Evolutionary conservation across 192 early-diverging fungal genomes (phyloP).

Genomic region (Mortierella antarctica): DNA sequence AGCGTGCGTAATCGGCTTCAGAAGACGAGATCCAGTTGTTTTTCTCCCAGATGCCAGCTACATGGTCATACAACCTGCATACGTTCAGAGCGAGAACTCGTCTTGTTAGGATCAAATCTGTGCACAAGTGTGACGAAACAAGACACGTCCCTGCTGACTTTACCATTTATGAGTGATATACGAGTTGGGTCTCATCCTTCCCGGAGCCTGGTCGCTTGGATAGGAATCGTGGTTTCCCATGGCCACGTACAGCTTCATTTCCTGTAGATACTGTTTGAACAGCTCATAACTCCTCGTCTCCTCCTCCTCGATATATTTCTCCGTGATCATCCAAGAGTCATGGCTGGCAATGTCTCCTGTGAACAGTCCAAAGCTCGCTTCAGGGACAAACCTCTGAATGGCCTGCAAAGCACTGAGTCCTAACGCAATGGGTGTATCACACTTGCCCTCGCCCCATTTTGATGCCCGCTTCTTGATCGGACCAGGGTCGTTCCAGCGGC

Average conservation of each 20-base stretch:
- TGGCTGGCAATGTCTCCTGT: slow-evolving; percentile 69
- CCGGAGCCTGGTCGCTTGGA: slow-evolving; percentile 45
- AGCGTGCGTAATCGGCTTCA: slow-evolving; percentile 41
- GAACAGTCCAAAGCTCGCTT: slow-evolving; percentile 61
- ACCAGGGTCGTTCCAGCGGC: slow-evolving; percentile 43
- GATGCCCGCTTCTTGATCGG: slow-evolving; percentile 46
- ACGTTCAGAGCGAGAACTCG: background rate
- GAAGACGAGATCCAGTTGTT: slow-evolving; percentile 55
- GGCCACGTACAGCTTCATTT: slow-evolving; percentile 58
- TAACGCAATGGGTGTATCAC: slow-evolving; percentile 62
- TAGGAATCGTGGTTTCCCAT: slow-evolving; percentile 66
- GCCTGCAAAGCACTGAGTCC: slow-evolving; percentile 56
- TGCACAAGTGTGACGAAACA: background rate
- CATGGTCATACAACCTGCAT: slow-evolving; percentile 57
- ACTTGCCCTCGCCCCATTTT: slow-evolving; percentile 60
- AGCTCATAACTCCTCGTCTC: slow-evolving; percentile 49
- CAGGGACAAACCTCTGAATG: slow-evolving; percentile 48
- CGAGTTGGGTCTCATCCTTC: background rate
- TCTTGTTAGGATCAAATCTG: background rate
- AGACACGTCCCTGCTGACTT: background rate
- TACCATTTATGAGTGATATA: slow-evolving; percentile 50
- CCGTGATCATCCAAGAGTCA: slow-evolving; percentile 61
- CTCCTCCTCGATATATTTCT: slow-evolving; percentile 39
- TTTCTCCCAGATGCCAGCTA: slow-evolving; percentile 56
- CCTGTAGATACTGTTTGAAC: slow-evolving; percentile 42